A percentile compares a stretch with the other conserved stretches of the same genome.
These are phyloP conservation scores for Cordyceps cicadae DNA, from an alignment of 2,329 filamentous ascomycete species.

Conservation along the genomic window DNA sequence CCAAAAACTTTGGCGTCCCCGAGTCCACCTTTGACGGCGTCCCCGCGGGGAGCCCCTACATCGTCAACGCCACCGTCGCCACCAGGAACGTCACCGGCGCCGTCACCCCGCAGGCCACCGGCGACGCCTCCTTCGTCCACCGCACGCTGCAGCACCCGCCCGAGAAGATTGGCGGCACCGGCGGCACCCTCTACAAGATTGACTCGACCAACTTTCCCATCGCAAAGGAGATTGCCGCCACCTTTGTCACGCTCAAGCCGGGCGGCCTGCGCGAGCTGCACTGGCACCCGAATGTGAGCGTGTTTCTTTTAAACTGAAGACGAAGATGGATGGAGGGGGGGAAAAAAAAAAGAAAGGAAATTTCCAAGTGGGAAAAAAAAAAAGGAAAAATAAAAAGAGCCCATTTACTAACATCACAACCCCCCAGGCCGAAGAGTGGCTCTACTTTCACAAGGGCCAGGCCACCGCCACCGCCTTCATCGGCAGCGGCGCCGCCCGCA, in stretches of 20 bases:
- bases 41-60: conserved; percentile 52
- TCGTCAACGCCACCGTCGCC: conserved; percentile 47
- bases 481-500: conserved; percentile 51
- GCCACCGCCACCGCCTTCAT: conserved; percentile 58
- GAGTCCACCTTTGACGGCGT: conserved; percentile 51
- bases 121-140: conserved; percentile 56
- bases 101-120: conserved; percentile 40
- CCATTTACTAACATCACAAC: neutral
- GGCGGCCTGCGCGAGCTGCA: conserved; percentile 57
- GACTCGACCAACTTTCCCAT: conserved; percentile 61
- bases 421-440: conserved; percentile 56
- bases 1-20: conserved; percentile 61
- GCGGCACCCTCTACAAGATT: conserved; percentile 55
- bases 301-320: no score
- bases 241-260: conserved; percentile 56
- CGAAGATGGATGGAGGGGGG: no score
- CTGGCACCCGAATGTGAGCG: conserved; percentile 58
- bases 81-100: conserved; percentile 28
- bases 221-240: conserved; percentile 56
- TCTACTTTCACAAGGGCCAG: conserved; percentile 59
- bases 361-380: no score
- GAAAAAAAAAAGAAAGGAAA: no score
- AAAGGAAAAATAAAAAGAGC: no score
- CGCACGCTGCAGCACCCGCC: conserved; percentile 46
- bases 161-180: conserved; percentile 50